Evolutionary conservation across 805 yeast species (phyloP), one percentile per base, ranked within the genome.

Genomic region (Wickerhamiella azyma): DNA sequence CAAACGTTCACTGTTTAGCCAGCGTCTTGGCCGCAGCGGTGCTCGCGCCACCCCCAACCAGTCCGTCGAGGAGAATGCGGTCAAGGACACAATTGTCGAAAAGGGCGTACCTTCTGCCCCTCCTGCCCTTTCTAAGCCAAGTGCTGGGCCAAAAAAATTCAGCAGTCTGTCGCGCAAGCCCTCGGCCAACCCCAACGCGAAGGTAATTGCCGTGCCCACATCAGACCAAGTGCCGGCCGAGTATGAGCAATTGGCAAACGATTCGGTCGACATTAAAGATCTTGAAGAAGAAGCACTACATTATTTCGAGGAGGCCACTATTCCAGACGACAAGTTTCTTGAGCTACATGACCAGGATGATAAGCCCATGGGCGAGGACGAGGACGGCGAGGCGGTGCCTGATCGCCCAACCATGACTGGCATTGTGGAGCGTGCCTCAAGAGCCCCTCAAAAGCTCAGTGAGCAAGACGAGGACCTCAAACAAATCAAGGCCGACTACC

Each of bases 401-500:
- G 29, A 37, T 16, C 16, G 6, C 16, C 47, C 47, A 6, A 39
- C 40, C 24, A 29, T 37, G 13, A 29, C 42, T n/a, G 18, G 35
- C 2, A 41, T 46, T 19, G 38, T 37, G 4, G 48, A 46, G 45
- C 38, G 35, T 7, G 10, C 32, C 9, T 3, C 18, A 3, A 6
- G 9, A 9, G 11, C 30, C n/a, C 30, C 30, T 3, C n/a, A 9
- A 9, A 5, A 13, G n/a, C 24, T 24, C 33, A 39, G 41, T 9
- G 41, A 43, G 36, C 26, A 26, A 30, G 38, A 36, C n/a, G 43
- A 37, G 4, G 51, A 56, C 43, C 55, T 56, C 57, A 29, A 26
- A 10, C 54, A 56, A 26, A 49, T 56, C 35, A 68, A 71, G 1
- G 57, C 65, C 13, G 77, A 77, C 37, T 83, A 83, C 55, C 72